These are phyloP conservation scores for Glarea lozoyensis DNA, from an alignment of 495 filamentous ascomycete species.

Conservation along the genomic window DNA sequence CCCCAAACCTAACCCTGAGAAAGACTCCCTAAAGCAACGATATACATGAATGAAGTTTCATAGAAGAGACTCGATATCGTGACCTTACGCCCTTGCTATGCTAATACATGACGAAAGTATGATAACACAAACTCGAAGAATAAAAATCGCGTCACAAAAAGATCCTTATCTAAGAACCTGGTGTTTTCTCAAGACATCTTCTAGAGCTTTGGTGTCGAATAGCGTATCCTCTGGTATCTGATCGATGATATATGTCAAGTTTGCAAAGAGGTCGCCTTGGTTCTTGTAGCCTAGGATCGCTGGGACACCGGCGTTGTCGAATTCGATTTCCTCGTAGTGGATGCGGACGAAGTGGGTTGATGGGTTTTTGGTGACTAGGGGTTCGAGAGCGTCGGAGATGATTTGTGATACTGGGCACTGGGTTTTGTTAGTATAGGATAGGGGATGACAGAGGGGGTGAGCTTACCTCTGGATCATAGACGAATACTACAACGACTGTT, in stretches of 20 bases:
- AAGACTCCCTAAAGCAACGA: too few species aligned
- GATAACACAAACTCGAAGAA: too few species aligned
- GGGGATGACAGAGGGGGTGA: slow-evolving; percentile 1
- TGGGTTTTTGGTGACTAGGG: slow-evolving; percentile 59
- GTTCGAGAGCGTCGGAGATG: slow-evolving; percentile 67
- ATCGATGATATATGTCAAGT: slow-evolving; percentile 74
- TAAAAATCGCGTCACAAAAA: too few species aligned
- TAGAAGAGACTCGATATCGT: too few species aligned
- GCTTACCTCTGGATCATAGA: slow-evolving; percentile 82
- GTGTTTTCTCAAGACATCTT: slow-evolving; percentile 36
- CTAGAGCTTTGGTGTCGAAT: slow-evolving; percentile 41
- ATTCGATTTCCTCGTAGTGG: slow-evolving; percentile 88
- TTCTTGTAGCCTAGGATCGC: slow-evolving; percentile 82
- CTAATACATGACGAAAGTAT: too few species aligned
- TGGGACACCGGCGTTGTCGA: slow-evolving; percentile 81
- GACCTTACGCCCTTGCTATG: too few species aligned
- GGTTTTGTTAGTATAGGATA: slow-evolving; percentile 13
- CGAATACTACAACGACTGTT: slow-evolving; percentile 86
- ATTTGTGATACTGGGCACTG: slow-evolving; percentile 67
- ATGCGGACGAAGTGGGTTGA: slow-evolving; percentile 82
- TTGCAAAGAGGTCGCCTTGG: slow-evolving; percentile 81
- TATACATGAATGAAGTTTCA: too few species aligned
- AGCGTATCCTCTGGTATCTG: slow-evolving; percentile 65
- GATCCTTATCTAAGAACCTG: slow-evolving; percentile 30
- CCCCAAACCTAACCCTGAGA: too few species aligned